These are phyloP conservation scores for Fragaria vesca DNA, from an alignment of 306 rosid genomes.

Conservation along the genomic window DNA sequence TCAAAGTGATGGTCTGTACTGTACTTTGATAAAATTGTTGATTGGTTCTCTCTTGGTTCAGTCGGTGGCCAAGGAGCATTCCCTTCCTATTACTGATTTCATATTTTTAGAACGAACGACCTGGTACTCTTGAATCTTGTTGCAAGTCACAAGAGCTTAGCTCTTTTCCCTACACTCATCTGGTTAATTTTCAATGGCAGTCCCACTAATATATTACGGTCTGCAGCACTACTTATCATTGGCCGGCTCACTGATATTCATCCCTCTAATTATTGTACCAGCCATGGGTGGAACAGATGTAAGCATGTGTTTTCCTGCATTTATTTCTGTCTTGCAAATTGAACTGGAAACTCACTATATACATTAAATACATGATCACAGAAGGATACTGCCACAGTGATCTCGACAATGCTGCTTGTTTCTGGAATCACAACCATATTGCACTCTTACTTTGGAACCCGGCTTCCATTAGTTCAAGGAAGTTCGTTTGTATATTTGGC, in stretches of 20 bases:
- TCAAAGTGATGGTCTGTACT: background rate
- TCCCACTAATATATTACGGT: slow-evolving; percentile 65
- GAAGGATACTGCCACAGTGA: slow-evolving; percentile 85
- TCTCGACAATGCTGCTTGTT: slow-evolving; percentile 85
- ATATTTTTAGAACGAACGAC: background rate
- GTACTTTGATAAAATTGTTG: background rate
- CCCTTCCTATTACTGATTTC: background rate
- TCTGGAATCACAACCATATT: slow-evolving; percentile 84
- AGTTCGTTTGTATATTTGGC: slow-evolving; percentile 93
- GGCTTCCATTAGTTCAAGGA: slow-evolving; percentile 96
- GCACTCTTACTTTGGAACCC: slow-evolving; percentile 83
- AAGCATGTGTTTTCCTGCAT: slow-evolving; percentile 33
- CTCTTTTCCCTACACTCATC: slow-evolving; percentile 20
- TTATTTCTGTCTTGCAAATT: slow-evolving; percentile 24
- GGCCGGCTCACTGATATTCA: slow-evolving; percentile 83
- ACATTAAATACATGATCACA: slow-evolving; percentile 34
- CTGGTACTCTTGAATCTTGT: slow-evolving; percentile 10
- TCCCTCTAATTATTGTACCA: slow-evolving; percentile 75
- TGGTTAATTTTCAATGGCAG: slow-evolving; percentile 47
- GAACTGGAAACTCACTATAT: slow-evolving; percentile 4
- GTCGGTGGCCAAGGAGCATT: slow-evolving; percentile 7
- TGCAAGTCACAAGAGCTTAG: slow-evolving; percentile 17
- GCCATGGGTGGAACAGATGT: slow-evolving; percentile 88
- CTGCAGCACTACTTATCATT: slow-evolving; percentile 88
- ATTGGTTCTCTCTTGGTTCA: background rate